Base-by-base conservation (phyloP, 495 filamentous ascomycete species). In the Amniculicola lignicola region DNA sequence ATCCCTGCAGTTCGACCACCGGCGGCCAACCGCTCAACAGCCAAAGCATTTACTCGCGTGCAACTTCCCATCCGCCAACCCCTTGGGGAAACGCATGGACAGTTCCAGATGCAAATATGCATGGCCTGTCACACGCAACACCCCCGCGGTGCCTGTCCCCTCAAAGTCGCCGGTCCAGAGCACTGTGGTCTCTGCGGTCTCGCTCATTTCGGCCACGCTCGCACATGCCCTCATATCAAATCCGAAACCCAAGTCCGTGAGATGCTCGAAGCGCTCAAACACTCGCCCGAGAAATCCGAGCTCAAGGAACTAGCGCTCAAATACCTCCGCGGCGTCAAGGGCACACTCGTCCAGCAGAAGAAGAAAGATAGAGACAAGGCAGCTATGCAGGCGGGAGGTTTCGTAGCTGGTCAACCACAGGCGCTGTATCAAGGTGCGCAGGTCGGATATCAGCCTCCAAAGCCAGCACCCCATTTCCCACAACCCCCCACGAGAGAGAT, bases 101-200 rank as follows among this genome's bases (percentile, higher is more conserved):
- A 53, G 24, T 48, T 45, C 39, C 21, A 54, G 0, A 25, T 44
- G n/a, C 7, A 37, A 14, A 19, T 40, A 14, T 89, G 86, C 58
- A 51, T 72, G 1, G 81, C 77, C 15, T 90, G 86, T 68, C 50
- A 62, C 2, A 61, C 65, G 12, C 43, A 40, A 16, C 86, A 90
- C 63, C 64, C 69, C 1, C 54, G 63, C 7, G 87, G 87, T 4
- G 64, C 64, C 14, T 90, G 86, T 57, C 78, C 77, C 2, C 70
- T 88, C 36, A 85, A 81, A 61, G 21, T 72, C 4, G 79, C 81
- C 16, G 84, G 83, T 0, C 71, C 76, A 9, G 84, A 89, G 61
- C 65, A 73, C 48, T 90, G 86, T 63, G 76, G 75, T 7, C 74
- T 88, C 2, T 90, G 86, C 59, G 83, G 84, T 9, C 69, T 84